phyloP scores from a whole-genome alignment of 805 yeast species.

The Kregervanrija delftensis region DNA sequence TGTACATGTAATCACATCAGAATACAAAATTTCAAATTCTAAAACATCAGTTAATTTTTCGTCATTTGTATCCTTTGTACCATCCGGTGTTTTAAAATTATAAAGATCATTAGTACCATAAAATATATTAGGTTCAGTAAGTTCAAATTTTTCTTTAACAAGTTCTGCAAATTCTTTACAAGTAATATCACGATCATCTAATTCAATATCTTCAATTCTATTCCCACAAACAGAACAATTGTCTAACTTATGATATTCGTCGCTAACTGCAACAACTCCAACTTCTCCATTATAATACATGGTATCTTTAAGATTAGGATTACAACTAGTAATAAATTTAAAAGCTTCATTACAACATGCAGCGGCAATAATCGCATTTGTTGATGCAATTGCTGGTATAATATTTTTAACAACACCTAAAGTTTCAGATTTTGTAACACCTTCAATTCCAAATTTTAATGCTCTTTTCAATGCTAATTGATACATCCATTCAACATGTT shows the following conservation, averaged over 20 bases:
- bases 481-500: slow-evolving; percentile 60
- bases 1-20: not conserved
- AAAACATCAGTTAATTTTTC: not conserved
- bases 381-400: slow-evolving; percentile 90
- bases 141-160: slow-evolving; percentile 8
- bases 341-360: slow-evolving; percentile 82
- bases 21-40: not conserved
- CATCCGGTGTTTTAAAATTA: slow-evolving; percentile 13
- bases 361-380: slow-evolving; percentile 89
- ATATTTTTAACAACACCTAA: slow-evolving; percentile 88
- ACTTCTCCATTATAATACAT: slow-evolving; percentile 84
- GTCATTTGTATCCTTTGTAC: not conserved
- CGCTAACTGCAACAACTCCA: slow-evolving; percentile 70
- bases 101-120: slow-evolving; percentile 19
- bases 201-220: slow-evolving; percentile 12
- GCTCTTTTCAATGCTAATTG: slow-evolving; percentile 55
- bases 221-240: slow-evolving; percentile 77
- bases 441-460: slow-evolving; percentile 54
- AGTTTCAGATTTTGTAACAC: slow-evolving; percentile 65
- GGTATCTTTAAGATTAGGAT: slow-evolving; percentile 64
- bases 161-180: slow-evolving; percentile 12
- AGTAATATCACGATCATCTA: slow-evolving; percentile 6
- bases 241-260: slow-evolving; percentile 49
- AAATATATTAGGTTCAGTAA: slow-evolving; percentile 18
- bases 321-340: slow-evolving; percentile 65